A percentile compares a stretch with the other conserved stretches of the same genome.
Conservation (phyloP, 257 asterid species). For the Fraxinus quadrangulata region DNA sequence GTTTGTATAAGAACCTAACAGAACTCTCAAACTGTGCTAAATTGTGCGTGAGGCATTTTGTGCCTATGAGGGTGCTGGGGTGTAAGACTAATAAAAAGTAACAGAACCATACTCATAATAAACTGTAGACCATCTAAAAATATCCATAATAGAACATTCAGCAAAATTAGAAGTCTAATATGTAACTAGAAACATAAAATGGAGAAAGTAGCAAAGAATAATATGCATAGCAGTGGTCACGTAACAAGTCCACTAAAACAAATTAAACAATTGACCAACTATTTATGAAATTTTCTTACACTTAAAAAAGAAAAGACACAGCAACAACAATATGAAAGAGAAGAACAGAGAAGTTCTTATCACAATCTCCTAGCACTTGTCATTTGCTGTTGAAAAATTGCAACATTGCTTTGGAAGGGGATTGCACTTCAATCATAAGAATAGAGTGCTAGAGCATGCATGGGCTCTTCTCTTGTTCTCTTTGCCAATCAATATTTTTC, state of each 20-base stretch:
- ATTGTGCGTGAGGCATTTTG: not conserved
- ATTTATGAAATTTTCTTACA: not conserved
- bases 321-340: not conserved
- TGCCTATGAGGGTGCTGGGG: not conserved
- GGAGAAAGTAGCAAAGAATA: not conserved
- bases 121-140: not conserved
- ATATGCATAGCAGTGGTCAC: not conserved
- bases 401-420: not conserved
- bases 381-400: not conserved
- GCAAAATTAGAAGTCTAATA: not conserved
- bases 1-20: not conserved
- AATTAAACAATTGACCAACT: not conserved
- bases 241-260: not conserved
- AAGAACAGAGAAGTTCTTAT: not conserved
- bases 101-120: not conserved
- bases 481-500: not conserved
- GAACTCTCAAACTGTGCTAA: not conserved
- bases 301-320: not conserved
- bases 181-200: not conserved
- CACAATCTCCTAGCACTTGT: not conserved
- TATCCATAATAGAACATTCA: not conserved
- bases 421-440: not conserved
- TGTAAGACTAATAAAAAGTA: not conserved
- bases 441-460: not conserved
- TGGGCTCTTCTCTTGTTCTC: not conserved